These are phyloP conservation scores for Epichloe scottii DNA, from an alignment of 2,329 filamentous ascomycete species.

Conservation along the genomic window DNA sequence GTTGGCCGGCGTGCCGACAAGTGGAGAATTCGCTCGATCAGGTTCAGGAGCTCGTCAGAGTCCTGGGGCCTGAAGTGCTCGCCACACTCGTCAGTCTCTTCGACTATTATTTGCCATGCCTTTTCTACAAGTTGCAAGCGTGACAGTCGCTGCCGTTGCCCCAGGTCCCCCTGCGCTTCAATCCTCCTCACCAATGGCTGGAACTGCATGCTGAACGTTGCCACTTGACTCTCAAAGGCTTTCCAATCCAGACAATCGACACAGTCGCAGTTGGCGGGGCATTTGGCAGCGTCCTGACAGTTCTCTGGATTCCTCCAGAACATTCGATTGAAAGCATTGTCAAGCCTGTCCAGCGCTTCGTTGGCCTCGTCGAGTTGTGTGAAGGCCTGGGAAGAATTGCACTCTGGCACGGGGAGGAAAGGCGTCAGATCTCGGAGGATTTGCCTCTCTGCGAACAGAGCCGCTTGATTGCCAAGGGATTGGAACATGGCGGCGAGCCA, in stretches of 20 bases:
- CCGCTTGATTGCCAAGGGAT: slow-evolving; percentile 1
- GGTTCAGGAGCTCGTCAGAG: slow-evolving; percentile 1
- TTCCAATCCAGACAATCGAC: not conserved
- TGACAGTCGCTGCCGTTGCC: not conserved
- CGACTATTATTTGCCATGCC: not conserved
- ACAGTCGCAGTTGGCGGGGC: not conserved
- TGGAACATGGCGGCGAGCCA: slow-evolving; percentile 4
- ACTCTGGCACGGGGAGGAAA: not conserved
- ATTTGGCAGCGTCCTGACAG: not conserved
- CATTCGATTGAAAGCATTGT: slow-evolving; percentile 1
- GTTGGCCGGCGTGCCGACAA: not conserved
- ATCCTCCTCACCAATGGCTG: not conserved
- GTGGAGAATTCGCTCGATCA: slow-evolving; percentile 1
- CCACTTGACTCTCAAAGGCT: not conserved
- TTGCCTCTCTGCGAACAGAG: not conserved
- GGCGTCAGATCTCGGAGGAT: not conserved
- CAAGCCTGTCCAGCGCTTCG: slow-evolving; percentile 1
- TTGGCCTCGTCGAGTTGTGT: slow-evolving; percentile 1
- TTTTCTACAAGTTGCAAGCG: not conserved
- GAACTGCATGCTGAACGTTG: not conserved
- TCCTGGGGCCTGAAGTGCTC: not conserved
- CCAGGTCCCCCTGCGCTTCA: not conserved
- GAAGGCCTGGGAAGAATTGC: not conserved
- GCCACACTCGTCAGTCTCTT: not conserved
- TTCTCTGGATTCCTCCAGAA: not conserved